A percentile compares a stretch with the other conserved stretches of the same genome.
Evolutionary conservation across 805 yeast species (phyloP).

Genomic region (Lipomyces orientalis): DNA sequence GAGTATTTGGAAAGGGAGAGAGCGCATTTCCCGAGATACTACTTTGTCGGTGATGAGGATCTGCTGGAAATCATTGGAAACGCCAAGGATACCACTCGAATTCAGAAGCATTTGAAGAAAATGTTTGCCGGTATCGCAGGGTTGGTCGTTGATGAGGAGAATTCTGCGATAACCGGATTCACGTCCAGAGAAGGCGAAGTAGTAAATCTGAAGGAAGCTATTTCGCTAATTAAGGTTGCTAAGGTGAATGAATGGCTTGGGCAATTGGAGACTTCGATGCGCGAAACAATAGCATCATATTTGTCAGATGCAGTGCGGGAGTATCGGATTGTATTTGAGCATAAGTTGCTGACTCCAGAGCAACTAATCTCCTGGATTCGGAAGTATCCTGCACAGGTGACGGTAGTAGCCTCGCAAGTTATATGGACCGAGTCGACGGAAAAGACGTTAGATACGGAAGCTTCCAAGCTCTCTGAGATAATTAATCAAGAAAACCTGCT

Average conservation of each 20-base stretch:
- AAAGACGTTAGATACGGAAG: constrained; percentile 42
- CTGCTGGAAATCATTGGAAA: constrained; percentile 81
- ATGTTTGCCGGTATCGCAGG: constrained; percentile 70
- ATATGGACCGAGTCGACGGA: constrained; percentile 53
- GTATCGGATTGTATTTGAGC: constrained; percentile 35
- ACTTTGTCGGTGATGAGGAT: constrained; percentile 90
- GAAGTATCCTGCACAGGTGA: constrained; percentile 60
- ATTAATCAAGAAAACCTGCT: constrained; percentile 6
- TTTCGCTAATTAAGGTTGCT: constrained; percentile 52
- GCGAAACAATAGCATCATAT: constrained; percentile 52
- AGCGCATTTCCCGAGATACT: constrained; percentile 76
- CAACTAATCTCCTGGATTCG: constrained; percentile 48
- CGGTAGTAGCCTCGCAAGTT: constrained; percentile 61
- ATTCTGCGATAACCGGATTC: constrained; percentile 53
- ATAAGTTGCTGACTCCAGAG: constrained; percentile 18
- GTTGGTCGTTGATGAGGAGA: constrained; percentile 48
- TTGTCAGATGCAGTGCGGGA: constrained; percentile 46
- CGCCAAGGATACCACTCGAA: constrained; percentile 51
- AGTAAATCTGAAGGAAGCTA: constrained; percentile 51
- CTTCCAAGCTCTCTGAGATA: background rate
- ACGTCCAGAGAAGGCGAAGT: constrained; percentile 70
- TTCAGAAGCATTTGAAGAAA: constrained; percentile 67
- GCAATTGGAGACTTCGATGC: constrained; percentile 61
- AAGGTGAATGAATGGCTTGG: constrained; percentile 67
- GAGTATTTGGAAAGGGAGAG: constrained; percentile 84